Evolutionary conservation across 2,329 filamentous ascomycete species (phyloP).

Genomic region (Mycocentrospora acerina): DNA sequence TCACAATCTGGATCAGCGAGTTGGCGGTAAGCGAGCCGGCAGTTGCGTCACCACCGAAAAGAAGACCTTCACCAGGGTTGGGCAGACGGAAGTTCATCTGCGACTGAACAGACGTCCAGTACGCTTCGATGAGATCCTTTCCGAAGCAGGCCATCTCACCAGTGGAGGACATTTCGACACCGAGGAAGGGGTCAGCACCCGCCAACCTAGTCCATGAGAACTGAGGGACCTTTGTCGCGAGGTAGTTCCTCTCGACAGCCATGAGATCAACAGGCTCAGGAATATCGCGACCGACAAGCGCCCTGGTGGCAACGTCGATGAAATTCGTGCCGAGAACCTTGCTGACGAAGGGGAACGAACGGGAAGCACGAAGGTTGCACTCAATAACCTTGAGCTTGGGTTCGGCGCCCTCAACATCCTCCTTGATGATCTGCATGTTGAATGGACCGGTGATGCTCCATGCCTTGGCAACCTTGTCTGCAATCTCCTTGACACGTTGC

Average conservation of each 20-base stretch:
- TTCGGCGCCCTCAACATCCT: slow-evolving; percentile 71
- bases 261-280: slow-evolving; percentile 87
- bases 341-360: slow-evolving; percentile 97
- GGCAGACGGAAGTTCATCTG: slow-evolving; percentile 99
- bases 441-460: slow-evolving; percentile 98
- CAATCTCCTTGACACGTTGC: slow-evolving; percentile 90
- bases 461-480: slow-evolving; percentile 91
- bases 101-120: slow-evolving; percentile 94
- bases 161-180: slow-evolving; percentile 95
- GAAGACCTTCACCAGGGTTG: slow-evolving; percentile 88
- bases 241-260: slow-evolving; percentile 83
- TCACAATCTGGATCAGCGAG: slow-evolving; percentile 74
- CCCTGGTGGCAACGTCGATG: slow-evolving; percentile 92
- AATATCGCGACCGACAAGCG: slow-evolving; percentile 80
- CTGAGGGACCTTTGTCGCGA: slow-evolving; percentile 96
- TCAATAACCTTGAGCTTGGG: slow-evolving; percentile 92
- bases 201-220: slow-evolving; percentile 99
- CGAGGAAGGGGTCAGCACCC: slow-evolving; percentile 94
- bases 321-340: slow-evolving; percentile 97
- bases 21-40: slow-evolving; percentile 51
- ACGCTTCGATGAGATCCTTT: slow-evolving; percentile 91
- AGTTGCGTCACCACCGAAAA: slow-evolving; percentile 82
- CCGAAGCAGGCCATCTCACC: slow-evolving; percentile 99
- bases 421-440: slow-evolving; percentile 99
- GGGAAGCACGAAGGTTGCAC: slow-evolving; percentile 95